Evolutionary conservation across 2,329 filamentous ascomycete species (phyloP), one percentile per base, ranked within the genome.

Genomic region (Camillea tinctor): DNA sequence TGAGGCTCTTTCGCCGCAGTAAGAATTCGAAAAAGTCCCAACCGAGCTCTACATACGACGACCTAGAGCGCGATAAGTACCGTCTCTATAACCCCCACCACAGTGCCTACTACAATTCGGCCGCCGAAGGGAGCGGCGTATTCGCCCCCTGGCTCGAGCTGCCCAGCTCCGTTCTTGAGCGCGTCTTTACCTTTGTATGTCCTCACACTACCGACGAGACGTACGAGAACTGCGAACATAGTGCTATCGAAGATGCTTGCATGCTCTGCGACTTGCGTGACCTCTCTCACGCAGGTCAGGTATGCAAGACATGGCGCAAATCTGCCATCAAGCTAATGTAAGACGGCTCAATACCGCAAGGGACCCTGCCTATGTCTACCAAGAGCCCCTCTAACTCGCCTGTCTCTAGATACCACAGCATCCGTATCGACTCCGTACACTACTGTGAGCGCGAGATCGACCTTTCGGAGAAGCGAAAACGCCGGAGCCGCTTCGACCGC

Each of bases 221-320:
- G 61, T 96, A 95, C 75, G 88, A 92, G 66, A 88, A 88, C 50
- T 94, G 91, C 71, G 94, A 98, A 78, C 85, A 91, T 69, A 92
- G 89, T 61, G 87, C 89, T 66, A 84, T 87, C 54, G 89, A 90
- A 67, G 88, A 92, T 77, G 88, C 87, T 59, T 98, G 94, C 79
- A 94, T 95, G 90, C 87, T 96, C 67, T 98, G 94, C 79, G 92
- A 97, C 77, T 84, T 95, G 80, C 88, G 93, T 67, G 93, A 97
- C 75, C 84, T 97, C 58, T 87, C 92, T 56, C 88, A 92, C 74
- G 94, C 91, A 73, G 86, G 88, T 48, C 82, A 86, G 72, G 91
- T 92, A 55, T 91, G 86, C 74, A 86, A 86, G 69, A 81, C 82
- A 69, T 98, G 93, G 93, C 80, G 81, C 60, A 70, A 72, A n/a